These are phyloP conservation scores for Medicago arabica DNA, from an alignment of 306 rosid genomes.

Conservation along the genomic window DNA sequence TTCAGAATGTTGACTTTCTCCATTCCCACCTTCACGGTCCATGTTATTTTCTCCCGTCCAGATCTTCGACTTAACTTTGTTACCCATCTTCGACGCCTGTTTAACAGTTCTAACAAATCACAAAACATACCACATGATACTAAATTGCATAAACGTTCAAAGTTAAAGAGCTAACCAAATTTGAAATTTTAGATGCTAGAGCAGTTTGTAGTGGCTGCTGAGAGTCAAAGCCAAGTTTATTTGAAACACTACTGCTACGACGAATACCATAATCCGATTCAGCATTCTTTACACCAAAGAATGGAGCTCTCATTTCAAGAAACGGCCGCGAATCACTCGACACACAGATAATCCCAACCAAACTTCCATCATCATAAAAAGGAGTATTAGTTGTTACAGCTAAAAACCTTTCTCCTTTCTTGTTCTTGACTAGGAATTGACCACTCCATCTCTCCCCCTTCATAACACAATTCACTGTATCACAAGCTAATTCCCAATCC, in stretches of 20 bases:
- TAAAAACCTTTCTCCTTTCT: slow-evolving; percentile 68
- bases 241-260: slow-evolving; percentile 54
- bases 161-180: slow-evolving; percentile 77
- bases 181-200: slow-evolving; percentile 80
- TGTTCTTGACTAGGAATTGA: slow-evolving; percentile 81
- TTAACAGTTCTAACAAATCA: slow-evolving; percentile 51
- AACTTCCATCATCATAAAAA: slow-evolving; percentile 76
- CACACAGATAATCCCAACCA: slow-evolving; percentile 76
- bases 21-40: slow-evolving; percentile 76
- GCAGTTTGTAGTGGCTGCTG: slow-evolving; percentile 88
- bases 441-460: slow-evolving; percentile 93
- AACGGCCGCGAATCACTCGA: slow-evolving; percentile 76
- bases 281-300: slow-evolving; percentile 36
- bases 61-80: slow-evolving; percentile 84
- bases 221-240: slow-evolving; percentile 84
- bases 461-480: slow-evolving; percentile 61
- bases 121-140: slow-evolving; percentile 48
- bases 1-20: slow-evolving; percentile 74
- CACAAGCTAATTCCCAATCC: slow-evolving; percentile 56
- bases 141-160: slow-evolving; percentile 42
- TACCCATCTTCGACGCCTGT: slow-evolving; percentile 95
- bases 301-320: slow-evolving; percentile 60
- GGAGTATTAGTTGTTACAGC: slow-evolving; percentile 73
- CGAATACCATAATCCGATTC: slow-evolving; percentile 56
- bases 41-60: slow-evolving; percentile 63